Evolutionary conservation across 164 flowering plant genomes (phyloP).

Genomic region (Akebia trifoliata): DNA sequence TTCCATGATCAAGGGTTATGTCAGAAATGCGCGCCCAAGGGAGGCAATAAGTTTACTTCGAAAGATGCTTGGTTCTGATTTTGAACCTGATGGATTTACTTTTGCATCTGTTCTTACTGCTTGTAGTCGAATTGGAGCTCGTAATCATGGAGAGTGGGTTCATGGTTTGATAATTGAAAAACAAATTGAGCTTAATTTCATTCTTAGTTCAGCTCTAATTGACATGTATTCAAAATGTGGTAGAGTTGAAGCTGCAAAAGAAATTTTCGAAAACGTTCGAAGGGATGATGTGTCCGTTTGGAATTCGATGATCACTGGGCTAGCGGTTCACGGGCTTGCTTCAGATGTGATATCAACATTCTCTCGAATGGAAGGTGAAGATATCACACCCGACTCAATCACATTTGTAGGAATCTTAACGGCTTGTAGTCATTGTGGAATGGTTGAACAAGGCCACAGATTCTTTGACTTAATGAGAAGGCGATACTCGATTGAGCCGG

Average conservation of each 20-base stretch:
- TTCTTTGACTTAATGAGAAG: conserved; percentile 48
- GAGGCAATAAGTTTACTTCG: conserved; percentile 38
- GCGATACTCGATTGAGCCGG: conserved; percentile 43
- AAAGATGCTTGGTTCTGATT: conserved; percentile 35
- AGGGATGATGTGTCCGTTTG: conserved; percentile 51
- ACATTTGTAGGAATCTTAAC: conserved; percentile 36
- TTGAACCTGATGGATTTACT: conserved; percentile 60
- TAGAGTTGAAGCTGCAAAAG: conserved; percentile 41
- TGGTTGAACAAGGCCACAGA: conserved; percentile 47
- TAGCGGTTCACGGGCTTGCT: conserved; percentile 79
- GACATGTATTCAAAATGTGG: conserved; percentile 88
- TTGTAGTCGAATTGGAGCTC: conserved; percentile 61
- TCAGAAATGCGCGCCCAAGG: conserved; percentile 31
- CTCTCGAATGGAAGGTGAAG: conserved; percentile 19
- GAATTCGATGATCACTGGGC: conserved; percentile 77
- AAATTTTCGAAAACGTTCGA: conserved; percentile 33
- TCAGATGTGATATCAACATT: conserved; percentile 47
- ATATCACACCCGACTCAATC: conserved; percentile 19
- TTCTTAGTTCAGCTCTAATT: conserved; percentile 51
- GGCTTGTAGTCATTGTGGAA: conserved; percentile 70
- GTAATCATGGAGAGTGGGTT: conserved; percentile 46
- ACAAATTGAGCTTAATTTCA: conserved; percentile 37
- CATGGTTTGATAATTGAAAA: conserved; percentile 43
- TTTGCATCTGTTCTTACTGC: conserved; percentile 53
- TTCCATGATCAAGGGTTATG: conserved; percentile 40